Conservation (phyloP, 768 basidiomycete genomes). For the Mycena venus region DNA sequence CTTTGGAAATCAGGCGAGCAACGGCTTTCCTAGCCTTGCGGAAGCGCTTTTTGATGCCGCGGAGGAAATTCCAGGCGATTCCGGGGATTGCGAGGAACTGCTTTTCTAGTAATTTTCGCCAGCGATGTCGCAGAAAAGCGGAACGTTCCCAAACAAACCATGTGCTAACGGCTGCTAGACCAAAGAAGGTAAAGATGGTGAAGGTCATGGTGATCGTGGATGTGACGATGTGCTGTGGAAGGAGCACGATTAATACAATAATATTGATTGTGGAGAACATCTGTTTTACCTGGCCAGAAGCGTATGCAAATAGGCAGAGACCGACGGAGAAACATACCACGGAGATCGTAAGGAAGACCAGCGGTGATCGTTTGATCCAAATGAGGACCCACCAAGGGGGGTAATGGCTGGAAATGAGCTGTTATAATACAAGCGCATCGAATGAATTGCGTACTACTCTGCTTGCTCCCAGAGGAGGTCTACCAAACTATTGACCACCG, state of each 20-base stretch:
- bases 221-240: conserved; percentile 65
- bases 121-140: conserved; percentile 72
- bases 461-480: conserved; percentile 86
- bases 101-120: conserved; percentile 74
- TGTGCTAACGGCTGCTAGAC: conserved; percentile 75
- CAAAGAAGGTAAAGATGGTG: conserved; percentile 80
- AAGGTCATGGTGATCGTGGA: conserved; percentile 83
- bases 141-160: conserved; percentile 83
- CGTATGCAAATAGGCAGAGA: conserved; percentile 83
- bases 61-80: conserved; percentile 34
- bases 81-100: conserved; percentile 49
- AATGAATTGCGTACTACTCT: conserved; percentile 74
- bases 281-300: conserved; percentile 71
- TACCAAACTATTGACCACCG: conserved; percentile 82
- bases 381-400: conserved; percentile 89
- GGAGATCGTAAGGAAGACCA: conserved; percentile 87
- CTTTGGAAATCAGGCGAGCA: conserved; percentile 40
- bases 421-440: neutral
- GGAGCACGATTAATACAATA: neutral
- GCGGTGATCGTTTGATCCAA: conserved; percentile 88
- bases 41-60: conserved; percentile 32
- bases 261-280: neutral
- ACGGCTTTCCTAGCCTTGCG: conserved; percentile 30
- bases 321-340: conserved; percentile 88
- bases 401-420: conserved; percentile 67